Base-by-base conservation (phyloP, 257 asterid species). In the Orobanche coerulescens region DNA sequence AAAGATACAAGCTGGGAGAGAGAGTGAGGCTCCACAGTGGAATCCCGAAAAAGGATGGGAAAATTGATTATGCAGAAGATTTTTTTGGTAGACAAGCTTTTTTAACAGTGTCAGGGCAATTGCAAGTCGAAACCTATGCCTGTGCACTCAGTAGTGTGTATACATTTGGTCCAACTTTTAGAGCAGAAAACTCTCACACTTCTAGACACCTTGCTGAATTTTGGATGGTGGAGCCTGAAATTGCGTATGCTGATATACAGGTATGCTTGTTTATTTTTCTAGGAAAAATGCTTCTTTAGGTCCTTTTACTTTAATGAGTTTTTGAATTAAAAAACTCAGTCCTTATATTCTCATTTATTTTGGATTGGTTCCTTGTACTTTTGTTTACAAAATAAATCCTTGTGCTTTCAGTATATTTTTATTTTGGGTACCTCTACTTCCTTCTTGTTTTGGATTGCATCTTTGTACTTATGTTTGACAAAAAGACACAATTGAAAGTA, bases 171-270 rank as follows among this genome's bases (percentile, higher is more conserved):
- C 98, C 98, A 36, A 92, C 98, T 39, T 92, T 88, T 71, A 76
- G 98, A 69, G 98, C 97, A 6, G 98, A 92, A 71, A 65, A 92
- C 66, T 92, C 98, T 0, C 97, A 92, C 75, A 88, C 98, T 43
- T 68, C 95, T 4, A 80, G 98, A 69, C 97, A 92, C 78, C 89
- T 92, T 62, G 94, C 97, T 23, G 98, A 92, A 67, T 92, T 92
- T 71, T 86, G 98, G 95, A 92, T 92, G 98, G 96, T 92, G 78
- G 98, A 92, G 74, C 95, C 98, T 64, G 98, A 93, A 74, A 81
- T 89, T 47, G 95, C 97, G 25, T 93, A 84, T 70, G 98, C 98
- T 55, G 95, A 84, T 84, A 47, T 92, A 54, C 74, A 88, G 90
- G 96, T 88, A 70, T 69, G 56, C 26, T 11, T 34, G 5, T 11